These are phyloP conservation scores for Histomonas meleagridis DNA, from an alignment of 208 protist genomes.

Conservation along the genomic window DNA sequence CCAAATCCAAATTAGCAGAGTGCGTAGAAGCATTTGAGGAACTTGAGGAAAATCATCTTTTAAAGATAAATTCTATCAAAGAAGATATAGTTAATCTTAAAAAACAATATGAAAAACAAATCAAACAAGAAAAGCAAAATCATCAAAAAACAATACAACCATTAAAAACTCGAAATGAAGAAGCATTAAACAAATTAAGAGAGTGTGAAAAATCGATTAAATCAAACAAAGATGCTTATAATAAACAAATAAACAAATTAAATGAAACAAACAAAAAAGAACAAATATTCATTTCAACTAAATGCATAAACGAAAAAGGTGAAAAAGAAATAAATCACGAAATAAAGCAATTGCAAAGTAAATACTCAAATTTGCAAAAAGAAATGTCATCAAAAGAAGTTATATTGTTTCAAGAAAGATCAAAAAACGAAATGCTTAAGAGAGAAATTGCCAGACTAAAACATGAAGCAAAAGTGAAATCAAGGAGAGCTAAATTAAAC, in stretches of 20 bases:
- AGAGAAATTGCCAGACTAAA: background rate
- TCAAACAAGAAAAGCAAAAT: background rate
- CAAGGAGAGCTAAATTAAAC: no score
- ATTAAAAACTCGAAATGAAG: no score
- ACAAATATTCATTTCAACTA: background rate
- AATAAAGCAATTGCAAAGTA: background rate
- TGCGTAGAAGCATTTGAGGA: background rate
- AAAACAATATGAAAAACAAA: background rate
- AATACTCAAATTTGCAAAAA: background rate
- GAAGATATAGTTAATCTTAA: background rate
- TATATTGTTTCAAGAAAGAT: background rate
- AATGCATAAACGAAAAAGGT: background rate
- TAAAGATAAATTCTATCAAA: background rate
- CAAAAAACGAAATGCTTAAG: constrained; percentile 1
- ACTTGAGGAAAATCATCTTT: background rate
- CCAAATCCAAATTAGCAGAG: background rate
- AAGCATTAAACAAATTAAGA: background rate
- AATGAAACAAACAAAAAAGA: background rate
- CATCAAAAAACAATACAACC: no score
- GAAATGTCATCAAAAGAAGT: background rate
- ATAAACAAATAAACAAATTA: background rate
- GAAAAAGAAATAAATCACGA: background rate
- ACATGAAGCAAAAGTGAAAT: background rate
- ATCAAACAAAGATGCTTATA: background rate
- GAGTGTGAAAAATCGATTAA: background rate